Conservation (phyloP, 2,329 filamentous ascomycete species). For the Helotiales sp. region DNA sequence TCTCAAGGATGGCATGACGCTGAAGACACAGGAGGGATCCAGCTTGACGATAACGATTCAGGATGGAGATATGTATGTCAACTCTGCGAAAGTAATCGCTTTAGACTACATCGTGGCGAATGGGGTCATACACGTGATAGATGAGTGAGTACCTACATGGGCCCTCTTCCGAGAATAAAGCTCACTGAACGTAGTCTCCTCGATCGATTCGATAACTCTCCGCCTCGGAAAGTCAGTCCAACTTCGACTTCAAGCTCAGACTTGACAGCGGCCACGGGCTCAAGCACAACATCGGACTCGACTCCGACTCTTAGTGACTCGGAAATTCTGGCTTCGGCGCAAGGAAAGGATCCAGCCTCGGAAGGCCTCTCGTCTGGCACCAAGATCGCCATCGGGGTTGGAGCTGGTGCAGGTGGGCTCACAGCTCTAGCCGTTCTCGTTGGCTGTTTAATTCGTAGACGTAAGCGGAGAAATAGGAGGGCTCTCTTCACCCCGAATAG, state of each 20-base stretch:
- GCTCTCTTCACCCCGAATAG: background rate
- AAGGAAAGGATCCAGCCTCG: background rate
- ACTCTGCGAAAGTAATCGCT: conserved; percentile 56
- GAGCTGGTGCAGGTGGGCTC: background rate
- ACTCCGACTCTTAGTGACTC: background rate
- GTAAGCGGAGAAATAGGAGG: background rate
- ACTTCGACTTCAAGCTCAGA: background rate
- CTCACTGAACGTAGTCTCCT: conserved; percentile 19
- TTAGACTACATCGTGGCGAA: conserved; percentile 58
- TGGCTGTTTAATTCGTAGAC: conserved; percentile 5
- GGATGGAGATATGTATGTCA: conserved; percentile 52
- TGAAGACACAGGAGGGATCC: conserved; percentile 53
- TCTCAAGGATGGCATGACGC: conserved; percentile 47
- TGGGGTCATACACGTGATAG: conserved; percentile 62
- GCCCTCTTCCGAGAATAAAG: background rate
- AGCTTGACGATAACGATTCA: conserved; percentile 51
- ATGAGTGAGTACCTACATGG: conserved; percentile 52
- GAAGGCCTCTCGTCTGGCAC: background rate
- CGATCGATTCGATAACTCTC: conserved; percentile 19
- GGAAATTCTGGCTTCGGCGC: background rate
- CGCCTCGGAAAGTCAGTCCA: background rate
- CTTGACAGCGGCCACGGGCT: background rate
- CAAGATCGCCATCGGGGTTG: conserved; percentile 15
- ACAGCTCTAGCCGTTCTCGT: background rate
- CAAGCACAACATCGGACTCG: background rate